phyloP scores from a whole-genome alignment of 2,329 filamentous ascomycete genomes.

The Fusarium chlamydosporum region DNA sequence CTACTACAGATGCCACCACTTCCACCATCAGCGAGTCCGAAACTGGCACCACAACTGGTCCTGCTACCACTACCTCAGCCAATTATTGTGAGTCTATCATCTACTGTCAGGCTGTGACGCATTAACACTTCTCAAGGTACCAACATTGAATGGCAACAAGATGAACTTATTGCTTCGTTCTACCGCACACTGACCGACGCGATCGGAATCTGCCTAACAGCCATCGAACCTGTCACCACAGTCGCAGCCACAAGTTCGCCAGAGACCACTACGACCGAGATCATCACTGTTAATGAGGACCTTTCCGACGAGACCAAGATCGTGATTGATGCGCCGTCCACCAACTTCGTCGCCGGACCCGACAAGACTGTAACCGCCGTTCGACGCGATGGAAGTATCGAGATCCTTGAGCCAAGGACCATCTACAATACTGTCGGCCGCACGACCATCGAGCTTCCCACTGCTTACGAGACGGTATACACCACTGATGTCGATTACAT shows the following conservation, averaged over 20 bases:
- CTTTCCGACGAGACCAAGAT: slow-evolving; percentile 11
- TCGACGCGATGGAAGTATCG: slow-evolving; percentile 2
- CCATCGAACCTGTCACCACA: slow-evolving; percentile 28
- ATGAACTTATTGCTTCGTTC: slow-evolving; percentile 23
- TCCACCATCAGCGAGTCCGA: neutral
- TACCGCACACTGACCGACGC: slow-evolving; percentile 3
- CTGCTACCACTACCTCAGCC: neutral
- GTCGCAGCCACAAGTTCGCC: neutral
- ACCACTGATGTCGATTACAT: slow-evolving; percentile 20
- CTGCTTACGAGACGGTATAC: slow-evolving; percentile 16
- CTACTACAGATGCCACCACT: neutral
- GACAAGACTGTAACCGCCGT: slow-evolving; percentile 21
- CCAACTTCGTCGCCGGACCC: slow-evolving; percentile 9
- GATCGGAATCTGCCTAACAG: slow-evolving; percentile 14
- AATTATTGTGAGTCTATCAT: slow-evolving; percentile 12
- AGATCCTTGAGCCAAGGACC: slow-evolving; percentile 12
- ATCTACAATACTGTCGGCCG: slow-evolving; percentile 16
- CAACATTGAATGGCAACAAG: slow-evolving; percentile 22
- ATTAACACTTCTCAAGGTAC: slow-evolving; percentile 7
- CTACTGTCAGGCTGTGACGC: rapidly evolving
- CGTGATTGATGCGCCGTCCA: neutral
- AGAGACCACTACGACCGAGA: slow-evolving; percentile 1
- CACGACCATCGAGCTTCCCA: neutral
- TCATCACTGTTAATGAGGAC: neutral
- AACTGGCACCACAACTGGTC: neutral